Base-by-base conservation (phyloP, 495 filamentous ascomycete genomes). In the Aspergillus hancockii region DNA sequence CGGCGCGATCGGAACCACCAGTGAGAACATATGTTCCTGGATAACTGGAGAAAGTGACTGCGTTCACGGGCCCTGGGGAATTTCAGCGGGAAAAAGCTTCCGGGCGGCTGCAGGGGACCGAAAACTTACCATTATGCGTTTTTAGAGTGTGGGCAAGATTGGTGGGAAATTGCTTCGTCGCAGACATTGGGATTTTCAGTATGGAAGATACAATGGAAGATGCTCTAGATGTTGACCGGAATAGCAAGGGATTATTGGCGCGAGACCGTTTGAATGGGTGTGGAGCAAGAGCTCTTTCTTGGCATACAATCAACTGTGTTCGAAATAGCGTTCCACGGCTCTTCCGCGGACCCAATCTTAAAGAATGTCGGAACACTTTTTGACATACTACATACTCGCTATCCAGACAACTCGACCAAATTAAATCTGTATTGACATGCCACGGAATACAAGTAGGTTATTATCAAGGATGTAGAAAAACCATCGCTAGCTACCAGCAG, bases 1-100 rank as follows among this genome's bases (percentile, higher is more conserved):
- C 84, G 40, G 84, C 80, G 61, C 93, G 90, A 79, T 98, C 93
- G 50, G 90, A 81, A 49, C 87, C 89, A 65, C 93, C 93, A 52
- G 91, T 92, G 23, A 97, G 86, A 73, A 96, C 82, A 59, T 85
- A 76, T 31, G 71, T 70, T 57, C 67, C 69, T 14, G 72, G 70
- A 56, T 61, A 70, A 60, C 68, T 72, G 55, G 72, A 75, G 63
- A 75, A 79, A 25, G 70, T 72, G 54, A 80, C 65, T 6, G 72
- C 69, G 64, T 77, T 78, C 51, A 77, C 71, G 40, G 76, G 67
- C 22, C 66, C 76, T 79, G 47, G 18, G 19, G 21, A 18, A 58
- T 52, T 38, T 61, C 19, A 38, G 8, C 31, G 40, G 8, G 21
- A 36, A 52, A n/a, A 16, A 30, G 46, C 30, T 34, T 52, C 18